Evolutionary conservation across 164 flowering plant genomes (phyloP).

Genomic region (Litsea cubeba): DNA sequence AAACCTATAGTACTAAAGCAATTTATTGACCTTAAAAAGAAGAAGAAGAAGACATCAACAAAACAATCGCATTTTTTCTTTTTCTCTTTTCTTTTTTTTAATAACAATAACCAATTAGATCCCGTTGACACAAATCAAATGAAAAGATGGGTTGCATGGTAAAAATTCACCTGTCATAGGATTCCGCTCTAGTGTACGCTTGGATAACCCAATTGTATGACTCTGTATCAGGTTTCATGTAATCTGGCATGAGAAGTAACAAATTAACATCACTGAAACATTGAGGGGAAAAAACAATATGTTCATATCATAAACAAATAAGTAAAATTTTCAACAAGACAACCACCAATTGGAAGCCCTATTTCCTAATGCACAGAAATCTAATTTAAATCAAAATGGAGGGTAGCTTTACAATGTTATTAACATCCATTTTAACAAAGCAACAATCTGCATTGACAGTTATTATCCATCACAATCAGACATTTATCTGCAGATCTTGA

Average conservation of each 20-base stretch:
- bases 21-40: no score
- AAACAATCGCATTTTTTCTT: no score
- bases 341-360: not conserved
- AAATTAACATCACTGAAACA: conserved; percentile 6
- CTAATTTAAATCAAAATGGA: not conserved
- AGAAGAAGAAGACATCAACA: no score
- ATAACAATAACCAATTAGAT: not conserved
- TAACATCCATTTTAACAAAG: not conserved
- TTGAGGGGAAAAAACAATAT: not conserved
- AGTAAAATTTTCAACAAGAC: not conserved
- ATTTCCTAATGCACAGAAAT: not conserved
- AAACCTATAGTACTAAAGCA: no score
- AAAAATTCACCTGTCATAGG: conserved; percentile 75
- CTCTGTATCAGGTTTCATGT: conserved; percentile 95
- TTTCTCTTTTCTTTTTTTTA: no score
- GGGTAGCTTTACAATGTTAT: not conserved
- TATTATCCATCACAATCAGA: not conserved
- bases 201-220: conserved; percentile 96
- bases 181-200: conserved; percentile 95
- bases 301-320: not conserved
- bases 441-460: not conserved
- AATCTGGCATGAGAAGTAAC: conserved; percentile 40
- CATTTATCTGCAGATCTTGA: not conserved
- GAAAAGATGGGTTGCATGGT: not conserved
- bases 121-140: not conserved